Percentiles rank a stretch among this genome's conserved stretches.
phyloP scores from a whole-genome alignment of 2,329 filamentous ascomycete species.

The Hypoxylon sp. region DNA sequence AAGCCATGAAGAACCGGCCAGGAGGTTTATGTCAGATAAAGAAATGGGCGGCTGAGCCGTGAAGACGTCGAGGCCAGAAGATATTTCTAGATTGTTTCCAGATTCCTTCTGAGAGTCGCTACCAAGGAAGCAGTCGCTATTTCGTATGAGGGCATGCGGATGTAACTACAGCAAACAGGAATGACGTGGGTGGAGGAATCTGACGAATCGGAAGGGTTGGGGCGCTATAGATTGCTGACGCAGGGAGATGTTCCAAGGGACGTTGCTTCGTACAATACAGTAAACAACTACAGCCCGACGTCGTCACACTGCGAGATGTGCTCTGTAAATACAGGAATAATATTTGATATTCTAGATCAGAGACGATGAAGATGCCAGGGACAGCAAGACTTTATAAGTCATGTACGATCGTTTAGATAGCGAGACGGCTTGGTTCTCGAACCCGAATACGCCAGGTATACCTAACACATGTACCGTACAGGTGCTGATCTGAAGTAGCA shows the following conservation, averaged over 20 bases:
- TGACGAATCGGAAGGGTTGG: slow-evolving; percentile 8
- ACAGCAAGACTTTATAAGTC: slow-evolving; percentile 6
- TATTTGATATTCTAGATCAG: no score
- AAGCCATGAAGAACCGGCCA: slow-evolving; percentile 63
- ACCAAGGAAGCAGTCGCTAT: not conserved
- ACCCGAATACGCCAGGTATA: slow-evolving; percentile 16
- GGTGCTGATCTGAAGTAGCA: slow-evolving; percentile 13
- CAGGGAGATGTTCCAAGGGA: not conserved
- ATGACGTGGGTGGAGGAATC: slow-evolving; percentile 28
- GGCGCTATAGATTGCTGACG: not conserved
- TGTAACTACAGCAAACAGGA: slow-evolving; percentile 13
- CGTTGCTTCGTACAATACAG: not conserved
- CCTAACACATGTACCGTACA: not conserved
- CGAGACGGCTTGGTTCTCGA: not conserved
- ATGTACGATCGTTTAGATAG: not conserved
- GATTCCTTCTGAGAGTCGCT: not conserved
- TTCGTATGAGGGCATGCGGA: slow-evolving; percentile 13
- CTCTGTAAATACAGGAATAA: no score
- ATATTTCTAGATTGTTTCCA: slow-evolving; percentile 1
- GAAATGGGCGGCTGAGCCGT: not conserved
- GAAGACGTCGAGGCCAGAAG: not conserved
- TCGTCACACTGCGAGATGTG: not conserved
- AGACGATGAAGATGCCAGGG: not conserved
- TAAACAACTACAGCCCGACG: not conserved
- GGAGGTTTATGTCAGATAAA: not conserved